A percentile compares a stretch with the other conserved stretches of the same genome.
Conservation (phyloP, 2,329 filamentous ascomycete genomes). For the Bipolaris cookei region DNA sequence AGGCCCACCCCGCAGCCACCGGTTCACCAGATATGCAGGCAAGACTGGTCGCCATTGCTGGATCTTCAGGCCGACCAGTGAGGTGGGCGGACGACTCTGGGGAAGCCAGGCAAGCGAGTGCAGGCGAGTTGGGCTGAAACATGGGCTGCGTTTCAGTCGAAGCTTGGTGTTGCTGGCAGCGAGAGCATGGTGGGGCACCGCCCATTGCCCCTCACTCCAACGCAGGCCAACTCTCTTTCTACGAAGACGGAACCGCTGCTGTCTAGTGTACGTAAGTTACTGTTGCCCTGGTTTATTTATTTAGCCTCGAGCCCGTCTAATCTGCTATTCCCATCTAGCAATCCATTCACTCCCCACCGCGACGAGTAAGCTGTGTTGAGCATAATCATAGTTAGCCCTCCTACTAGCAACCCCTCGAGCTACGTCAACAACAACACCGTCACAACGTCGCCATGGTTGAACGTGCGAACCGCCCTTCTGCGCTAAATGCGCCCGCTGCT, state of each 20-base stretch:
- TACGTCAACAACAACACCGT: conserved; percentile 11
- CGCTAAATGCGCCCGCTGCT: conserved; percentile 65
- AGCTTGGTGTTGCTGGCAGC: conserved; percentile 22
- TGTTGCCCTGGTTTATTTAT: not conserved
- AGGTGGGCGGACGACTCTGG: not conserved
- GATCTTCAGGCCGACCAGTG: conserved; percentile 3
- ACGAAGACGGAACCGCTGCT: conserved; percentile 16
- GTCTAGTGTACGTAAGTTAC: conserved; percentile 16
- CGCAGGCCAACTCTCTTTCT: conserved; percentile 20
- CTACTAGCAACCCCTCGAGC: conserved; percentile 9
- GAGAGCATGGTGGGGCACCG: conserved; percentile 19
- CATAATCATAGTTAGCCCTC: not conserved
- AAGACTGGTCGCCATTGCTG: conserved; percentile 5
- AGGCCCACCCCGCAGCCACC: not conserved
- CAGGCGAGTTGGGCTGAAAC: conserved; percentile 26
- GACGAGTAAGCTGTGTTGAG: not conserved
- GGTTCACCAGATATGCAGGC: conserved; percentile 17
- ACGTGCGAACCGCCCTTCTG: conserved; percentile 81
- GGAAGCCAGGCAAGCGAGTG: conserved; percentile 13
- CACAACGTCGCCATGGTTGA: conserved; percentile 68
- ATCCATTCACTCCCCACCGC: not conserved
- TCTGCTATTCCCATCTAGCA: not conserved
- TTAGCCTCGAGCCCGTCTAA: not conserved
- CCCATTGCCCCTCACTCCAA: conserved; percentile 29
- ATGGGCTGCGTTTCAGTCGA: conserved; percentile 20